phyloP scores from a whole-genome alignment of 352 stramenopile genomes.

The Phytophthora lateralis region DNA sequence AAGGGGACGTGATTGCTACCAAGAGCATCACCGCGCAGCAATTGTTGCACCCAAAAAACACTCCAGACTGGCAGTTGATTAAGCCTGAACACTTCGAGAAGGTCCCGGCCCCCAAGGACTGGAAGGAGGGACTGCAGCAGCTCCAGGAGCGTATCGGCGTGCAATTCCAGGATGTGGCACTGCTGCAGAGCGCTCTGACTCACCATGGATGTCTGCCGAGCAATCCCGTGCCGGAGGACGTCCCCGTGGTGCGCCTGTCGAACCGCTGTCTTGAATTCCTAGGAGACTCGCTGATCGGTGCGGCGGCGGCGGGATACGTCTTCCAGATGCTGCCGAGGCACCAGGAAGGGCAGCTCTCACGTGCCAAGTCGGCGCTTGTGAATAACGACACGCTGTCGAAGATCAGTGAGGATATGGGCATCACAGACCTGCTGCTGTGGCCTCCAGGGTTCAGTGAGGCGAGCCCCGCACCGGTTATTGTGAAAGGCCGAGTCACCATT shows the following conservation, averaged over 20 bases:
- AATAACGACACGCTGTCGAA: constrained; percentile 79
- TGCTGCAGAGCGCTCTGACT: constrained; percentile 73
- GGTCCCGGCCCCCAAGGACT: constrained; percentile 48
- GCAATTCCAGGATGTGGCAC: constrained; percentile 56
- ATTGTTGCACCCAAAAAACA: constrained; percentile 41
- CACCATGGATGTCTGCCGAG: constrained; percentile 74
- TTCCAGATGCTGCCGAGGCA: constrained; percentile 73
- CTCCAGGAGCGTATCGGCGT: constrained; percentile 69
- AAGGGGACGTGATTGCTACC: constrained; percentile 37
- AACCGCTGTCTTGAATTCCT: constrained; percentile 88
- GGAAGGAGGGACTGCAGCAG: constrained; percentile 47
- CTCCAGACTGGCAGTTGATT: constrained; percentile 59
- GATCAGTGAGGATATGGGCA: constrained; percentile 61
- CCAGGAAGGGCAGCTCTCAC: constrained; percentile 82
- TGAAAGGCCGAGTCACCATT: constrained; percentile 73
- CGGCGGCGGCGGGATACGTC: constrained; percentile 64
- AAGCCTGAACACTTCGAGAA: constrained; percentile 58
- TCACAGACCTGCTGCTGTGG: constrained; percentile 71
- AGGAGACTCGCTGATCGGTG: constrained; percentile 76
- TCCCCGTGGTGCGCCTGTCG: constrained; percentile 66
- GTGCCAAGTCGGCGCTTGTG: constrained; percentile 67
- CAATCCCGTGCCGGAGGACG: constrained; percentile 38
- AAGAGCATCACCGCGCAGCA: constrained; percentile 33
- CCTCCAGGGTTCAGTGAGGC: constrained; percentile 46
- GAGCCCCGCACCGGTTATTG: constrained; percentile 33